phyloP scores from a whole-genome alignment of 2,329 filamentous ascomycete species.

The Emericellopsis atlantica region DNA sequence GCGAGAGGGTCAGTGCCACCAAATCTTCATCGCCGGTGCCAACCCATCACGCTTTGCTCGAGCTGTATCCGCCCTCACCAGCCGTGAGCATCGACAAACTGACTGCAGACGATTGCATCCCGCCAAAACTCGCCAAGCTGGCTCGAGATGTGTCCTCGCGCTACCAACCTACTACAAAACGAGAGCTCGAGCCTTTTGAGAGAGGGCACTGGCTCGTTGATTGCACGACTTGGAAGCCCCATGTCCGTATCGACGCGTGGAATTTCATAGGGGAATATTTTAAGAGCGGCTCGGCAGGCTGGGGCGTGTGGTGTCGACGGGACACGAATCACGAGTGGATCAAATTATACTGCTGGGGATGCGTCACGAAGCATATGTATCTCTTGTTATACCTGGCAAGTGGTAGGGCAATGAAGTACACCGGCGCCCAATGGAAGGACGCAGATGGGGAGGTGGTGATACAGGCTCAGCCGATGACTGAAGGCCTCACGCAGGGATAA shows the following conservation, averaged over 20 bases:
- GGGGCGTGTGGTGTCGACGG: constrained; percentile 50
- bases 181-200: constrained; percentile 41
- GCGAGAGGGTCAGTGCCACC: constrained; percentile 9
- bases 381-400: constrained; percentile 64
- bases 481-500: not conserved
- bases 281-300: constrained; percentile 45
- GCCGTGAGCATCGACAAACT: constrained; percentile 32
- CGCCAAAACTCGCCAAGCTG: constrained; percentile 35
- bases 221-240: constrained; percentile 37
- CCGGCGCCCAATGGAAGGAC: constrained; percentile 54
- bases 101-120: constrained; percentile 37
- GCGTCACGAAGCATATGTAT: constrained; percentile 60
- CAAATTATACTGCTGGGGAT: constrained; percentile 68
- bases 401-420: constrained; percentile 43
- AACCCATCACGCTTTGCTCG: constrained; percentile 18
- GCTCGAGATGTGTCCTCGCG: constrained; percentile 37
- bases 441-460: constrained; percentile 40
- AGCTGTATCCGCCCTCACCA: constrained; percentile 43
- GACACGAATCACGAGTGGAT: constrained; percentile 31
- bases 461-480: constrained; percentile 18
- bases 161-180: constrained; percentile 32
- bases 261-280: constrained; percentile 47
- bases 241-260: constrained; percentile 45
- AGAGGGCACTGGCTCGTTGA: constrained; percentile 68
- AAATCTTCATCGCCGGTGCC: constrained; percentile 5